Conservation (phyloP, 768 basidiomycete species). For the Paxillus ammoniavirescens region DNA sequence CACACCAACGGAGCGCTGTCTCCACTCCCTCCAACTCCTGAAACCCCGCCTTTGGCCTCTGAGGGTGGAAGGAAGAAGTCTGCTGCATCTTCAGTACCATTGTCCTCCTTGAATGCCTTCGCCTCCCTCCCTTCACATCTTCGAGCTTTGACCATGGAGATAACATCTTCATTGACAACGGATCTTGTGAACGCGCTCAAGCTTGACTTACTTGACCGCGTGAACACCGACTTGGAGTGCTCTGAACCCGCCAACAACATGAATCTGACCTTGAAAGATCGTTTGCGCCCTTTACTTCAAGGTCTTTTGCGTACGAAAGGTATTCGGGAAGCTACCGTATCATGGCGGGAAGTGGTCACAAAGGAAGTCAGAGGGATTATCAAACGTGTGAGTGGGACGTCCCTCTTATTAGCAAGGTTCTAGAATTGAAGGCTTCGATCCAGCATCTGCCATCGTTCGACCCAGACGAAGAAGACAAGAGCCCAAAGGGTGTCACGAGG, state of each 20-base stretch:
- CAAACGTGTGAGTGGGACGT: constrained; percentile 49
- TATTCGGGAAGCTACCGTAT: constrained; percentile 60
- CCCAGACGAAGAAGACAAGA: constrained; percentile 48
- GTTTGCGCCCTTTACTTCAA: constrained; percentile 67
- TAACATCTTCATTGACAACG: constrained; percentile 70
- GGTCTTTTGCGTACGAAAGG: constrained; percentile 77
- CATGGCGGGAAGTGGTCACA: constrained; percentile 71
- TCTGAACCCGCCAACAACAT: constrained; percentile 19
- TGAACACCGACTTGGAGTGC: constrained; percentile 25
- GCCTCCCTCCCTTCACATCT: constrained; percentile 73
- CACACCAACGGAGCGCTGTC: constrained; percentile 22
- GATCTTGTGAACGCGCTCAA: constrained; percentile 75
- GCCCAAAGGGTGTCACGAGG: constrained; percentile 30
- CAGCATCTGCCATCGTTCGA: constrained; percentile 64
- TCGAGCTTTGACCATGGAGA: constrained; percentile 67
- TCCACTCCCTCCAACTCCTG: constrained; percentile 38
- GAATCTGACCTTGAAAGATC: constrained; percentile 54
- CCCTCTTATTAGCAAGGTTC: neutral
- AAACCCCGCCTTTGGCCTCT: constrained; percentile 16
- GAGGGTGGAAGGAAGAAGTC: constrained; percentile 25
- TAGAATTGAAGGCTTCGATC: neutral
- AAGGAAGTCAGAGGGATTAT: constrained; percentile 56
- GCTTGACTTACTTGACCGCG: constrained; percentile 60
- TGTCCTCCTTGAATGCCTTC: constrained; percentile 73
- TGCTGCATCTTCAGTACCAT: constrained; percentile 42